Base-by-base conservation (phyloP, 2,329 filamentous ascomycete species). In the Arachnopeziza araneosa region DNA sequence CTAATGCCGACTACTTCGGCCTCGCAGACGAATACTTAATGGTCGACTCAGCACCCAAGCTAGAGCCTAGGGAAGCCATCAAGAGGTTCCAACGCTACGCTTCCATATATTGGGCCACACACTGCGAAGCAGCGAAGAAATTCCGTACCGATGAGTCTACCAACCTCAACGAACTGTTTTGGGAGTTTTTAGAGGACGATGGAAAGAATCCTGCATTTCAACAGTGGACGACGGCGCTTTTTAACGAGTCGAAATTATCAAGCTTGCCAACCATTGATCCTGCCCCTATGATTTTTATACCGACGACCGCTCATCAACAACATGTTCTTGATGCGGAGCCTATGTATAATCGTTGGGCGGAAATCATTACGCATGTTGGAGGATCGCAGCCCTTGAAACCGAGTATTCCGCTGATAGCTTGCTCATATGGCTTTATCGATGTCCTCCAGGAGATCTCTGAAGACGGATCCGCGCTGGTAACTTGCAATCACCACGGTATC, bases 1-100 rank as follows among this genome's bases (percentile, higher is more conserved):
- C 83, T 1, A 75, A 85, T 64, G 83, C 83, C 24, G 83, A 86
- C 23, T 61, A 58, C 26, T 61, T 61, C 49, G 22, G 49, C 49
- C 36, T 58, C 1, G 52, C 52, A 26, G 56, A 61, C 21, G 23
- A 52, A 23, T 58, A 61, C 24, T 24, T 52, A 5, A 48, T 2
- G 23, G 30, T 32, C 6, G 59, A 61, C 30, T 52, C 22, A 8
- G 52, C 53, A 30, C 52, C 59, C n/a, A 21, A n/a, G 12, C 36
- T 61, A 32, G 23, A 55, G 23, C 53, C 56, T 52, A n/a, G 26
- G 36, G 19, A 58, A 58, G 59, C 56, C 2, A 44, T 61, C 52
- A 61, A 61, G 30, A 56, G 59, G n/a, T 61, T 61, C 48, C 56
- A 61, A 30, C 59, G 56, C 14, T 61, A 61, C 24, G 59, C 59